Percentiles rank a stretch among this genome's conserved stretches.
Evolutionary conservation across 805 yeast genomes (phyloP).

Genomic region (Myxozyma geophila): DNA sequence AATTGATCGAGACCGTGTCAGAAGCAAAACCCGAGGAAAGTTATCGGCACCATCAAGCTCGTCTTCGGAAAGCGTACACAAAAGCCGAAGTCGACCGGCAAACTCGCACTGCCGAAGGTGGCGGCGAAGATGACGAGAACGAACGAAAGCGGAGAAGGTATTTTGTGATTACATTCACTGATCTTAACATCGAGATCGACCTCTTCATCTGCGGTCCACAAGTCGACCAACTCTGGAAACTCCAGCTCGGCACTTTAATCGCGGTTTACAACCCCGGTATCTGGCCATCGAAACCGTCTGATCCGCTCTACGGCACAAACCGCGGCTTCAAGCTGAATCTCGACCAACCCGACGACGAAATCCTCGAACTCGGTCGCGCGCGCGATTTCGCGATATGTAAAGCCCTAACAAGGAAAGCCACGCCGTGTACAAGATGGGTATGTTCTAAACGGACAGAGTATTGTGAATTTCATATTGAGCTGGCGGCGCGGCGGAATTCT

Average conservation of each 20-base stretch:
- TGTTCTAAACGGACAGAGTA: conserved; percentile 57
- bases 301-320: conserved; percentile 43
- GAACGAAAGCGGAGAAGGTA: conserved; percentile 43
- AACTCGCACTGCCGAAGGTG: background rate
- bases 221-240: conserved; percentile 71
- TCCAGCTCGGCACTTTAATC: conserved; percentile 73
- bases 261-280: conserved; percentile 77
- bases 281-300: conserved; percentile 39
- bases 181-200: conserved; percentile 64
- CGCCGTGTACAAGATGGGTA: conserved; percentile 63
- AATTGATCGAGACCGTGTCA: conserved; percentile 1
- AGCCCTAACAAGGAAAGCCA: conserved; percentile 54
- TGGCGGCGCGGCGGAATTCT: conserved; percentile 55
- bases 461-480: conserved; percentile 76
- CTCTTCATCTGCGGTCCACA: conserved; percentile 69
- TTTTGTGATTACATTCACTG: conserved; percentile 66
- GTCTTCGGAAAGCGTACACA: background rate
- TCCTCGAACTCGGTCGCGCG: conserved; percentile 76
- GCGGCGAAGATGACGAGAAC: conserved; percentile 11
- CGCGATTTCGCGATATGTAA: conserved; percentile 70
- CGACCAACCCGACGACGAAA: conserved; percentile 51
- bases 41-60: conserved; percentile 1
- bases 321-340: conserved; percentile 61
- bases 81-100: conserved; percentile 10
- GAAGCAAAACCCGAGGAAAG: conserved; percentile 5